Base-by-base conservation (phyloP, 2,329 filamentous ascomycete genomes). In the Cladorrhinum sp. region DNA sequence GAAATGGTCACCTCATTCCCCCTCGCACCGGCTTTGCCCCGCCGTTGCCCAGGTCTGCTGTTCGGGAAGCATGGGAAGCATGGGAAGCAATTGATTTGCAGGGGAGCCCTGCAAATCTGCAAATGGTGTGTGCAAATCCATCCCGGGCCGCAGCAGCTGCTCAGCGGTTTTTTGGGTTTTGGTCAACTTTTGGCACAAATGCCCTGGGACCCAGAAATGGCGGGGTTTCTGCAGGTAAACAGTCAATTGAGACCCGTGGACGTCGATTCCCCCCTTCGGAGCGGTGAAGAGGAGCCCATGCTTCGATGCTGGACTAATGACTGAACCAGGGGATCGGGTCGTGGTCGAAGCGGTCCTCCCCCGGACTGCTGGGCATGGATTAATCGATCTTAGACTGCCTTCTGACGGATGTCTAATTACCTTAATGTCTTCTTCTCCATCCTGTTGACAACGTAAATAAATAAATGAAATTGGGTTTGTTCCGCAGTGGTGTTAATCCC, bases 161-260 rank as follows among this genome's bases (percentile, higher is more conserved):
- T 10, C 26, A 30, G 26, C 26, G 26, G 26, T 30, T 60, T 56
- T n/a, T n/a, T n/a, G n/a, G n/a, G n/a, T 49, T 61, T 59, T 59
- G 64, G 60, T 54, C 30, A 39, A 24, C 52, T 42, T 42, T n/a
- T n/a, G n/a, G n/a, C n/a, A n/a, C n/a, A n/a, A n/a, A n/a, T n/a
- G n/a, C n/a, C 26, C 50, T 24, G 58, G 53, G 30, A 49, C 42
- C 51, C 36, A 39, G 26, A 30, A 28, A 50, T 62, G 61, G 64
- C 62, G 65, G 66, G 66, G 63, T 60, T 39, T 46, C 24, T 51
- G 61, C 58, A 63, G 54, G 39, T 63, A 65, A 66, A 67, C 63
- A 67, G 65, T 64, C 51, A 62, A 62, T 64, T 53, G n/a, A n/a
- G n/a, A n/a, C n/a, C n/a, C n/a, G n/a, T 52, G 61, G 62, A 63